phyloP scores from a whole-genome alignment of 1,284 basidiomycete genomes.

The Puccinia horiana region DNA sequence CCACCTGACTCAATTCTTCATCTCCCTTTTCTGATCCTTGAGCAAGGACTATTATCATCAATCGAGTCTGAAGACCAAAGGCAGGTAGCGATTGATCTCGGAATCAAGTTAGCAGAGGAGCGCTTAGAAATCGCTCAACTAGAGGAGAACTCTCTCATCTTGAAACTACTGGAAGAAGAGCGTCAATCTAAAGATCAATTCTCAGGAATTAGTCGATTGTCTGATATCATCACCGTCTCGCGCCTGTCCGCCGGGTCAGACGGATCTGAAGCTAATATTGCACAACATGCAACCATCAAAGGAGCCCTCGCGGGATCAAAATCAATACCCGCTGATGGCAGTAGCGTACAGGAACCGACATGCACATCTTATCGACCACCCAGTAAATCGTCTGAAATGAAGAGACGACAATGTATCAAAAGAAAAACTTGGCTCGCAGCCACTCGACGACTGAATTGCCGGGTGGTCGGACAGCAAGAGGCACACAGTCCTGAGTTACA shows the following conservation, averaged over 20 bases:
- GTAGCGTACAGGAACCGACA: not conserved
- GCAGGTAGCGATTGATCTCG: slow-evolving; percentile 21
- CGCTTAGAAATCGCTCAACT: slow-evolving; percentile 27
- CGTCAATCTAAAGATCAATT: slow-evolving; percentile 3
- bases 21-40: slow-evolving; percentile 17
- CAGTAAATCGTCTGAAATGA: slow-evolving; percentile 34
- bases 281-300: slow-evolving; percentile 32
- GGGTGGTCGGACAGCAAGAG: not conserved
- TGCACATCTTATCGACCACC: slow-evolving; percentile 3
- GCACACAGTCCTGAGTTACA: not conserved
- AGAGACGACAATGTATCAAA: slow-evolving; percentile 18
- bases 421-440: slow-evolving; percentile 36
- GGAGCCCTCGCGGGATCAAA: slow-evolving; percentile 16
- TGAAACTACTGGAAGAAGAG: slow-evolving; percentile 39
- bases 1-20: not conserved
- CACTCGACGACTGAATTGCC: slow-evolving; percentile 32
- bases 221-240: slow-evolving; percentile 33
- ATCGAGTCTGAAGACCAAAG: slow-evolving; percentile 13
- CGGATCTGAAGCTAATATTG: slow-evolving; percentile 25
- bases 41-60: slow-evolving; percentile 5
- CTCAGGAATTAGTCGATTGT: slow-evolving; percentile 38
- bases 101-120: slow-evolving; percentile 25
- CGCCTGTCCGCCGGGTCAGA: slow-evolving; percentile 14
- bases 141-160: not conserved
- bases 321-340: not conserved